Conservation (phyloP, 164 flowering plant species). For the Amborella trichopoda region DNA sequence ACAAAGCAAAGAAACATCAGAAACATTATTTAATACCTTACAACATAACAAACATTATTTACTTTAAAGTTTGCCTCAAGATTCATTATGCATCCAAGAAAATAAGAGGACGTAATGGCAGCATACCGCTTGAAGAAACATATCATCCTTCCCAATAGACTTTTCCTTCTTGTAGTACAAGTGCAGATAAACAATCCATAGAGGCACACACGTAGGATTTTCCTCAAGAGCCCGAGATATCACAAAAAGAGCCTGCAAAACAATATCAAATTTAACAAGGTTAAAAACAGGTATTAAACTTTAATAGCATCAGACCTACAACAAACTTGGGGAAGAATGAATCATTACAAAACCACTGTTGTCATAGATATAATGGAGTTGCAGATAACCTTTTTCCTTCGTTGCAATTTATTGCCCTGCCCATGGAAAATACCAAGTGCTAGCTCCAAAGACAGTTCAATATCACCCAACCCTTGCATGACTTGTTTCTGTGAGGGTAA, state of each 20-base stretch:
- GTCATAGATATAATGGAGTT: too few relatives aligned
- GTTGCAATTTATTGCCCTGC: constrained; percentile 31
- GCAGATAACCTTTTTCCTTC: constrained; percentile 54
- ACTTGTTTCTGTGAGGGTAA: constrained; percentile 35
- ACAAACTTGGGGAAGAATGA: too few relatives aligned
- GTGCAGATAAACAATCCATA: constrained; percentile 72
- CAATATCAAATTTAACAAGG: too few relatives aligned
- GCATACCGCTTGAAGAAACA: constrained; percentile 71
- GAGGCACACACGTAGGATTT: constrained; percentile 39
- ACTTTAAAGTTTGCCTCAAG: too few relatives aligned
- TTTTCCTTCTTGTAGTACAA: constrained; percentile 34
- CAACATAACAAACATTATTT: neutral
- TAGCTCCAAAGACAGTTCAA: constrained; percentile 42
- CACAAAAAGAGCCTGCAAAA: constrained; percentile 48
- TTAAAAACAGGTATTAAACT: too few relatives aligned
- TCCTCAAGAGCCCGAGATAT: constrained; percentile 67
- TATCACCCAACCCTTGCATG: constrained; percentile 25
- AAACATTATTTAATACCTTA: neutral
- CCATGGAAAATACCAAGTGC: constrained; percentile 45
- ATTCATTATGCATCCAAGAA: too few relatives aligned
- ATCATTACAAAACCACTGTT: too few relatives aligned
- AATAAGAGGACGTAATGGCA: constrained; percentile 3
- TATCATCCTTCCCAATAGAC: constrained; percentile 53
- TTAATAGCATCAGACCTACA: too few relatives aligned
- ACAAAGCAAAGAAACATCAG: too few relatives aligned